Base-by-base conservation (phyloP, 352 stramenopile genomes). In the Aphanomyces astaci region DNA sequence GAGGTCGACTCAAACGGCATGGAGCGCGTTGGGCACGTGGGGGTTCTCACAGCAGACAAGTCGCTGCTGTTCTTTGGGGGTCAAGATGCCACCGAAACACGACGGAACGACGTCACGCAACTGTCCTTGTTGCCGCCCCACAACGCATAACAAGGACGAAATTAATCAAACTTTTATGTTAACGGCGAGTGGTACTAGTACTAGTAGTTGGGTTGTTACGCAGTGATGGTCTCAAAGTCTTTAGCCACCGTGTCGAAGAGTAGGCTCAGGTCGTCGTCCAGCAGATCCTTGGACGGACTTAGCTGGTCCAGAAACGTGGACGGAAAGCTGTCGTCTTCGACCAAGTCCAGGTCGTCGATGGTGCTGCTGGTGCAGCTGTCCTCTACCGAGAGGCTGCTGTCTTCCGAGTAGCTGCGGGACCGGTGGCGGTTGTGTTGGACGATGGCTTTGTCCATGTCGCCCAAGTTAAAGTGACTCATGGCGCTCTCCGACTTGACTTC, bases 61-160 rank as follows among this genome's bases (percentile, higher is more conserved):
- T 77, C 82, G 31, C 75, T 98, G 32, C 67, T 96, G 5, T 64
- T 95, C 25, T 97, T 97, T 70, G 89, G 91, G 54, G 94, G 94
- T 15, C 84, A 96, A 66, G 74, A 96, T 68, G 77, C 66, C 0
- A 72, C 69, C 24, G 90, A 97, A 65, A 71, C 84, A 55, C 91
- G 95, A 31, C 73, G 92, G n/a, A 83, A 81, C 48, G 80, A 88
- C 45, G 81, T 97, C 31, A 86, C 95, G 71, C 78, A 73, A 15
- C 64, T 94, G n/a, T 52, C 65, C 7, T 69, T 95, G n/a, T n/a
- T n/a, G n/a, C n/a, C n/a, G n/a, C n/a, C n/a, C n/a, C n/a, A n/a
- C n/a, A n/a, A n/a, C n/a, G n/a, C n/a, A n/a, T n/a, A n/a, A n/a
- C n/a, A n/a, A n/a, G n/a, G n/a, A n/a, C n/a, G n/a, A n/a, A 73